Evolutionary conservation across 257 asterid genomes (phyloP), one percentile per base, ranked within the genome.

Genomic region (Fraxinus excelsior): DNA sequence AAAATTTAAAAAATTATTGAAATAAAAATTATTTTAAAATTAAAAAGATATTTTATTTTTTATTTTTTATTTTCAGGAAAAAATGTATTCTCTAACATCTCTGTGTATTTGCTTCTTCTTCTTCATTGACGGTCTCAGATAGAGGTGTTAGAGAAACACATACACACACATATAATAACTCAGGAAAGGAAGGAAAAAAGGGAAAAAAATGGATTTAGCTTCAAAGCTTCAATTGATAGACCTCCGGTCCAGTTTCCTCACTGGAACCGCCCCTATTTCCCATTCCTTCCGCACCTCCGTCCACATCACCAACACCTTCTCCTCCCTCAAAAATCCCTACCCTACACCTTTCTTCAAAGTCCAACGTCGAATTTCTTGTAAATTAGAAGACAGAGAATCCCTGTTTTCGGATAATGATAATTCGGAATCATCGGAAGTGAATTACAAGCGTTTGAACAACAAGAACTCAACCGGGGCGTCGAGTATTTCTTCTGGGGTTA

Each of bases 401-500:
- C 90, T 95, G 4, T 89, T 95, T 67, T 84, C 96, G 5, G 21
- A 35, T 2, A 80, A 75, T 3, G 79, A 75, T 28, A 74, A 67
- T 18, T 83, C 91, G 0, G 80, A 65, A 28, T 64, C 75, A 28
- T 80, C 84, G 1, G 89, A 86, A n/a, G n/a, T 71, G 21, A 85
- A 80, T 49, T 80, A 84, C 75, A 86, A 79, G 82, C 87, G 97
- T 40, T 87, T 82, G 1, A 82, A 58, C 1, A 88, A 79, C 83
- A 84, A 84, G 77, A 84, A 85, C 11, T 46, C 86, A 7, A 62
- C 76, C 3, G 96, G 98, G 14, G 98, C 98, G 12, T 95, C 99
- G 6, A 73, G 90, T 29, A 87, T 96, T 83, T 91, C 99, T 7
- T 93, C 98, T 2, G 99, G 99, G 76, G 88, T 96, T 13, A 90